Percentiles rank a stretch among this genome's conserved stretches.
These are phyloP conservation scores for Astraeus odoratus DNA, from an alignment of 768 basidiomycete species.

Conservation along the genomic window DNA sequence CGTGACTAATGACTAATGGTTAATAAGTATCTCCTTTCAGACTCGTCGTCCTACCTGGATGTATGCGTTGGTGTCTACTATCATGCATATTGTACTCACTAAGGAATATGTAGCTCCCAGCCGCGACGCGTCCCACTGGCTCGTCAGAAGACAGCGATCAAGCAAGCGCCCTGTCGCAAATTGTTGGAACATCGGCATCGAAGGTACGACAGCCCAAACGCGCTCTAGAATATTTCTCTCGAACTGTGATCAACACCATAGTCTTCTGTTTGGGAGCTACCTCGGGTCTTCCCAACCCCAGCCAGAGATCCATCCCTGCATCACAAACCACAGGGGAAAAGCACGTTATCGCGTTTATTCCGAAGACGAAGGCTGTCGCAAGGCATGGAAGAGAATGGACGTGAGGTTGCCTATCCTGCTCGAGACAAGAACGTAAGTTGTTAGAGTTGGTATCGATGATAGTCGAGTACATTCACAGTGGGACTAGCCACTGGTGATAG, in stretches of 20 bases:
- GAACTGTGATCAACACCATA: neutral
- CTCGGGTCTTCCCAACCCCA: too few species aligned
- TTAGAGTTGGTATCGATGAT: neutral
- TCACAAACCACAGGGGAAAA: neutral
- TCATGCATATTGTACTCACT: neutral
- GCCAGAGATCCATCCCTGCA: too few species aligned
- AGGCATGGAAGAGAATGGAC: neutral
- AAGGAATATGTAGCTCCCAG: neutral
- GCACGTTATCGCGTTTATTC: neutral
- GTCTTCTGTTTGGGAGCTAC: too few species aligned
- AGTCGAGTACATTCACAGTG: too few species aligned
- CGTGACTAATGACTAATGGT: neutral
- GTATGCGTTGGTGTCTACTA: neutral
- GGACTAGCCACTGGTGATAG: too few species aligned
- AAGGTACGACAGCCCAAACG: neutral
- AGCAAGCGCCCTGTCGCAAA: neutral
- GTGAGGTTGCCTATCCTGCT: neutral
- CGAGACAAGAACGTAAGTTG: neutral
- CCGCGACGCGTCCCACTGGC: neutral
- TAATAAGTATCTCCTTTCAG: neutral
- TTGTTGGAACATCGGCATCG: neutral
- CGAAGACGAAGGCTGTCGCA: neutral
- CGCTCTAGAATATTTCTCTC: neutral
- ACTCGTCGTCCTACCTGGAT: neutral
- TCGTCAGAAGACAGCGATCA: neutral